Base-by-base conservation (phyloP, 78 protist genomes). In the Dictyostelium intermedium region DNA sequence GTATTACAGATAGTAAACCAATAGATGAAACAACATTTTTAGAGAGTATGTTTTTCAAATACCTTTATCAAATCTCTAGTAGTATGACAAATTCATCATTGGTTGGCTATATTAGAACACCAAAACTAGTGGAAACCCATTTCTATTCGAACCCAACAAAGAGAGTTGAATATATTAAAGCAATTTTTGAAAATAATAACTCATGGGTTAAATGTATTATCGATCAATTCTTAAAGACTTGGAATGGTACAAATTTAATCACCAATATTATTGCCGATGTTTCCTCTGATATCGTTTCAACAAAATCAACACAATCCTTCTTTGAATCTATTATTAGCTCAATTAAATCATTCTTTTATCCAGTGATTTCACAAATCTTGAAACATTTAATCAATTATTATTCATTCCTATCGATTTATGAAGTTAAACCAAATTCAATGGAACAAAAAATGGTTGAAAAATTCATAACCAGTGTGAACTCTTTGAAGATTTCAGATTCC, bases 281-380 rank as follows among this genome's bases (percentile, higher is more conserved):
- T 23, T 84, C 91, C 39, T 25, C 35, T 5, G 74, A 50, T 25
- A 87, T 27, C 30, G 76, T 34, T 41, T 39, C 25, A 56, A 74
- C 83, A 0, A 87, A 20, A 43, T 79, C 16, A 3, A 43, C 72
- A 18, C 80, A 69, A 27, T 80, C 94, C 4, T 80, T 89, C 11
- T 37, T 89, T 63, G 94, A 89, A 18, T 35, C 94, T 0, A 89
- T 89, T 50, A 81, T 45, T 3, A 69, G 37, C 20, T 89, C 85
- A 69, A 43, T 89, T 14, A 70, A 23, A 25, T 80, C 81, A 23
- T 80, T 41, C 37, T 14, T 89, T 74, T 78, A 80, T 32, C 94
- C 94, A 3, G 86, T 82, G 2, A 35, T 82, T 7, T 32, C 50
- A 8, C 39, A 82, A 30, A 56, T 89, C 9, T 16, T 89, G 39